Percentiles rank a stretch among this genome's conserved stretches.
Conservation (phyloP, 1,284 basidiomycete genomes). For the Omphalotus olearius region DNA sequence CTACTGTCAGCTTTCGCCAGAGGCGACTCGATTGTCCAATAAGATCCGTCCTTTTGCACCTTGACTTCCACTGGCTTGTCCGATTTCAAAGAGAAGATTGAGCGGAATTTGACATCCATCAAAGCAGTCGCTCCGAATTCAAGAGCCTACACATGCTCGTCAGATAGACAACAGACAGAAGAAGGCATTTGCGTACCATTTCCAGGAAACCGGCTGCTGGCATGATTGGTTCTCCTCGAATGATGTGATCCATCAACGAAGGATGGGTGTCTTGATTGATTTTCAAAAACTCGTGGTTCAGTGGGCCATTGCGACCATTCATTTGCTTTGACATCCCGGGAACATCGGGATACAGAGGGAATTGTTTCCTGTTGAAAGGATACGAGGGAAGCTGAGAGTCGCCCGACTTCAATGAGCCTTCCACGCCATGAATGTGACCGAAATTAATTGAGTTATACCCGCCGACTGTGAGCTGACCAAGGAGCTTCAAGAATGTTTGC, state of each 20-base stretch:
- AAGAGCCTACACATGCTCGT: constrained; percentile 18
- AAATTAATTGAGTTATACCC: constrained; percentile 18
- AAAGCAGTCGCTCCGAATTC: constrained; percentile 25
- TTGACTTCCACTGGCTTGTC: constrained; percentile 25
- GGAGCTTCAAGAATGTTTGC: constrained; percentile 14
- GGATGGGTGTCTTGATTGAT: constrained; percentile 34
- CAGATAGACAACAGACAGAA: neutral
- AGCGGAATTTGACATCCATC: constrained; percentile 23
- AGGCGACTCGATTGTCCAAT: constrained; percentile 25
- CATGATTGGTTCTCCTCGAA: constrained; percentile 38
- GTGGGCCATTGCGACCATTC: constrained; percentile 26
- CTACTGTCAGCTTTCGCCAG: too few species aligned
- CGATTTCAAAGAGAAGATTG: constrained; percentile 26
- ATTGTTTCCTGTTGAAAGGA: constrained; percentile 14
- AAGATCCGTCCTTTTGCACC: constrained; percentile 22
- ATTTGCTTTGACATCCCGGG: constrained; percentile 12
- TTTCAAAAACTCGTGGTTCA: constrained; percentile 28
- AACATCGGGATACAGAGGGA: constrained; percentile 13
- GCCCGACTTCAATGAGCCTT: neutral
- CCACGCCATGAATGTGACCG: neutral
- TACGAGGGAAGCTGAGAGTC: constrained; percentile 9
- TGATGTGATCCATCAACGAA: constrained; percentile 34
- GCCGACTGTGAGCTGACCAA: constrained; percentile 18
- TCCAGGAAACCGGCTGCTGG: constrained; percentile 41
- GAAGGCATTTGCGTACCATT: constrained; percentile 26